Base-by-base conservation (phyloP, 441 rosid species). In the Adansonia gregorii region DNA sequence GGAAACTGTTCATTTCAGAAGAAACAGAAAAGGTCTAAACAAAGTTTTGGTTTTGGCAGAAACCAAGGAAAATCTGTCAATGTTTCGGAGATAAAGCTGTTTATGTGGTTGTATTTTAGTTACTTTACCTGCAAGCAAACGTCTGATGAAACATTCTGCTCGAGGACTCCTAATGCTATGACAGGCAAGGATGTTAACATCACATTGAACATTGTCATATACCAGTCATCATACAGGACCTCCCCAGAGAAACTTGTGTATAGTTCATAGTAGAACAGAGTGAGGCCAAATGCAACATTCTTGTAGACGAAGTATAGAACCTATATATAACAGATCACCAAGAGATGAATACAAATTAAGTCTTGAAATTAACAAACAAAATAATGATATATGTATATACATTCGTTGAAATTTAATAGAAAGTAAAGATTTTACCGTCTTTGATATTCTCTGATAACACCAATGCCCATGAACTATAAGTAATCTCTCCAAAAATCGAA, bases 381-480 rank as follows among this genome's bases (percentile, higher is more conserved):
- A 41, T 39, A 4, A 78, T n/a, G 65, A 6, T 12, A 19, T 14
- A 24, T 48, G 54, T 48, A 43, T 27, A 15, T 55, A 45, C 19
- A 52, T 31, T 12, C 1, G 41, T 2, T 58, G 20, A 65, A 20
- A 11, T 49, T 27, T 8, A 31, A 68, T 56, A 65, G 14, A 60
- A 58, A 73, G 7, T 17, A 45, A 74, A 63, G 56, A 68, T 11
- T 35, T 79, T 82, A 87, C 95, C 96, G 90, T 92, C 76, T 87
- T 85, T 17, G 94, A 81, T 73, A 92, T 85, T 85, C 96, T 86
- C 78, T 88, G 85, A 83, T 92, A 90, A 75, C 96, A 90, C 96
- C 96, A 92, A 71, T 90, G 92, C 0, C 96, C 93, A 46, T 92
- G 96, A 46, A 92, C 94, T 22, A 92, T 81, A 60, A 92, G 90